Evolutionary conservation across 225 moss, liverwort and hornwort genomes (phyloP).

Genomic region (Physcomitrellopsis africana): DNA sequence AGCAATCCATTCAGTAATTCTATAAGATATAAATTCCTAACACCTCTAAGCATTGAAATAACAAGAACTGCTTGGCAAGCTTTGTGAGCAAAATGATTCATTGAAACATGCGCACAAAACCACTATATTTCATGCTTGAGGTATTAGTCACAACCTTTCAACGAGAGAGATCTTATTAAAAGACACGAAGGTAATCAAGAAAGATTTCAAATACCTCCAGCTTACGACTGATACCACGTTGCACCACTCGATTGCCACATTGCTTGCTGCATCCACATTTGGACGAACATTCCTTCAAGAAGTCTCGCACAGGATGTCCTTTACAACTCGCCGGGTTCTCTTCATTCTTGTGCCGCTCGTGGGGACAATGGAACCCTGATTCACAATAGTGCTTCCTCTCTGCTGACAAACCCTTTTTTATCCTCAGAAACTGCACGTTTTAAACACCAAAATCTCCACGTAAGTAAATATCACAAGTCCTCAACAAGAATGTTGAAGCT

Average conservation of each 20-base stretch:
- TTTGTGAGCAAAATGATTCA: background rate
- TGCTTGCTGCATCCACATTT: conserved; percentile 88
- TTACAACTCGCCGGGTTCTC: conserved; percentile 65
- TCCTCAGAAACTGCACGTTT: conserved; percentile 42
- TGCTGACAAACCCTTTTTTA: conserved; percentile 40
- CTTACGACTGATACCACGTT: conserved; percentile 70
- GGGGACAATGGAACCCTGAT: conserved; percentile 69
- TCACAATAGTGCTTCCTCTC: conserved; percentile 53
- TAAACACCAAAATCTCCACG: conserved; percentile 1
- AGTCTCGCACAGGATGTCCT: conserved; percentile 74
- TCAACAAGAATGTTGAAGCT: conserved; percentile 5
- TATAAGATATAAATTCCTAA: background rate
- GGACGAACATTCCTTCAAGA: conserved; percentile 92
- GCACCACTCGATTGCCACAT: conserved; percentile 96
- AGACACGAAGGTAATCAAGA: conserved; percentile 22
- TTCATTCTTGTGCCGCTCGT: conserved; percentile 60
- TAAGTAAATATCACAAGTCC: background rate
- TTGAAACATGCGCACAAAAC: conserved; percentile 1
- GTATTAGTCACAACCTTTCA: conserved; percentile 7
- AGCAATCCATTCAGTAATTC: conserved; percentile 21
- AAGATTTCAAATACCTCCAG: conserved; percentile 62
- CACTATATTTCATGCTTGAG: background rate
- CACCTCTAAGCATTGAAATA: background rate
- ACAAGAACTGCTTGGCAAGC: background rate
- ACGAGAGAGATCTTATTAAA: background rate